Evolutionary conservation across 371 early-diverging fungal species (phyloP).

Genomic region (Synchytrium microbalum): DNA sequence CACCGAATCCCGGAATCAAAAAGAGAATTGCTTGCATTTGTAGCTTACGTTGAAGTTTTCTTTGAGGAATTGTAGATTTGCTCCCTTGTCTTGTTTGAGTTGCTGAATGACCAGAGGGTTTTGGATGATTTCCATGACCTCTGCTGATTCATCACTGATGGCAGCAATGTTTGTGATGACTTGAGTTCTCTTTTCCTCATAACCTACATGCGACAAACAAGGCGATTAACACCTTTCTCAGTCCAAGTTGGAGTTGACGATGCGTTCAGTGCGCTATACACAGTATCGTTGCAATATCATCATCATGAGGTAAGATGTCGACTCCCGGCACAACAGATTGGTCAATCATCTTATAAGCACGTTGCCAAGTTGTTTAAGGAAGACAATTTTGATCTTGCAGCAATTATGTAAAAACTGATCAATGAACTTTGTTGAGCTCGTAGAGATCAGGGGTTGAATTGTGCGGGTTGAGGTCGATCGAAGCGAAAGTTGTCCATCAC

Average conservation of each 20-base stretch:
- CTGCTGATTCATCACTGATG: slow-evolving; percentile 65
- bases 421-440: no score
- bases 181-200: slow-evolving; percentile 61
- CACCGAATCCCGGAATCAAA: background rate
- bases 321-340: background rate
- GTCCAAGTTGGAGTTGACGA: background rate
- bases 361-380: background rate
- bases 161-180: slow-evolving; percentile 65
- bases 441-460: no score
- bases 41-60: slow-evolving; percentile 66
- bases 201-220: slow-evolving; percentile 39
- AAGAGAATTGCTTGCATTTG: background rate
- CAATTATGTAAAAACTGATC: no score
- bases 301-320: background rate
- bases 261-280: background rate
- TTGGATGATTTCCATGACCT: slow-evolving; percentile 78
- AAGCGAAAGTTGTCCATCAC: no score
- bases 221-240: background rate
- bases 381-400: slow-evolving; percentile 5
- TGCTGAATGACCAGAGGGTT: slow-evolving; percentile 83
- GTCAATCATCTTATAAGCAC: background rate
- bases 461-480: no score
- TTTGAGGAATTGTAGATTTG: slow-evolving; percentile 73
- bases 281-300: slow-evolving; percentile 1
- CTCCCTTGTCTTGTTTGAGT: slow-evolving; percentile 84